Evolutionary conservation across 1,284 basidiomycete genomes (phyloP).

Genomic region (Ceratobasidium sp.): DNA sequence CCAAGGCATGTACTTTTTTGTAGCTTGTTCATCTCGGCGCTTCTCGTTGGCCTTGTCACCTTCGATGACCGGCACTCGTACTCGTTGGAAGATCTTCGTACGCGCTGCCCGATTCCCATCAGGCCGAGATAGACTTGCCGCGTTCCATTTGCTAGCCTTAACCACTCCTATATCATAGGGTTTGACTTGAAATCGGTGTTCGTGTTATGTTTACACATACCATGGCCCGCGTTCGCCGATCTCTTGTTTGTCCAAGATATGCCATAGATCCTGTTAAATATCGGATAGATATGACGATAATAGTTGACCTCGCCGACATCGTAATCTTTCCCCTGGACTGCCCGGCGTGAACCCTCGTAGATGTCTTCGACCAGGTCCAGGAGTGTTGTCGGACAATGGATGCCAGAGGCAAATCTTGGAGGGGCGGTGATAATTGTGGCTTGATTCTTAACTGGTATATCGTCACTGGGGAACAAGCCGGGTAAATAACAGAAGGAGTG

Average conservation of each 20-base stretch:
- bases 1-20: constrained; percentile 55
- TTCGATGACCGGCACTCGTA: constrained; percentile 49
- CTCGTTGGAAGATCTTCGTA: constrained; percentile 49
- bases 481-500: not conserved
- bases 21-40: constrained; percentile 46
- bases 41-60: constrained; percentile 27
- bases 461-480: not conserved
- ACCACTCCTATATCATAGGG: constrained; percentile 48
- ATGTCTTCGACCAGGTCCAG: constrained; percentile 57
- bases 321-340: constrained; percentile 20
- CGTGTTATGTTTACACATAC: constrained; percentile 21
- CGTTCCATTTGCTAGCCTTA: constrained; percentile 37
- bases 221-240: constrained; percentile 52
- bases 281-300: constrained; percentile 56
- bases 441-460: constrained; percentile 41
- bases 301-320: constrained; percentile 51
- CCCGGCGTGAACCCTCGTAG: constrained; percentile 51
- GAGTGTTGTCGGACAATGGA: constrained; percentile 56
- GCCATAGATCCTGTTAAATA: constrained; percentile 51
- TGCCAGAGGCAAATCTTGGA: constrained; percentile 57
- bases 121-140: constrained; percentile 13
- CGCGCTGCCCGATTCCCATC: constrained; percentile 34
- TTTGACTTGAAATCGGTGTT: not conserved
- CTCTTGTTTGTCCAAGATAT: constrained; percentile 52
- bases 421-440: constrained; percentile 54